Evolutionary conservation across 441 rosid species (phyloP), one percentile per base, ranked within the genome.

Genomic region (Codiaeum variegatum): DNA sequence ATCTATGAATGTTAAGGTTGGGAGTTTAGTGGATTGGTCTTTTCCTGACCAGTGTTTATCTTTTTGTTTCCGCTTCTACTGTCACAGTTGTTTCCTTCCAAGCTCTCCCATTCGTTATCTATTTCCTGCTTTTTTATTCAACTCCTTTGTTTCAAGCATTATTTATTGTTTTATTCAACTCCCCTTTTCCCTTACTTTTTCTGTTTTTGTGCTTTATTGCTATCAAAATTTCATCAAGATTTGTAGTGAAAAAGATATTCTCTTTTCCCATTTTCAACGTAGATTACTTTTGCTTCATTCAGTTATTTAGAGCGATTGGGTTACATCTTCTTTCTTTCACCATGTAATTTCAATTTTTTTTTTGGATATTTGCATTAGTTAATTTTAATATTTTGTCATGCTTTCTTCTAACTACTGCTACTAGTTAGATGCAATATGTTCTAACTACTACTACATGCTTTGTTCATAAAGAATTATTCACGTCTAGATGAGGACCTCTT

Each of bases 51-150:
- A n/a, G n/a, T n/a, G n/a, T 75, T 77, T 75, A 75, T 80, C 83
- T 69, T 72, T 69, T 72, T 66, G 75, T 71, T 70, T 75, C 77
- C 77, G 61, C 76, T 62, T 42, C 74, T 67, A 51, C 64, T 70
- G 66, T 72, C 52, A 34, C n/a, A 24, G 74, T 32, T 69, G 34
- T 36, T 81, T 24, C 74, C 62, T 21, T 59, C 46, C 49, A 69
- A 66, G 46, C 75, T 54, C 31, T 64, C 75, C 66, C 65, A 72
- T 34, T 69, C 36, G 49, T 70, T 49, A 69, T 40, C 40, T 66
- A 59, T 51, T 72, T 52, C 16, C 58, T 69, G 38, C 26, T 55
- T 44, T n/a, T n/a, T n/a, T n/a, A n/a, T n/a, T n/a, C n/a, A n/a
- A n/a, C n/a, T n/a, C n/a, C n/a, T n/a, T n/a, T n/a, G n/a, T n/a